Evolutionary conservation across 768 basidiomycete species (phyloP), one percentile per base, ranked within the genome.

Genomic region (Pholiota molesta): DNA sequence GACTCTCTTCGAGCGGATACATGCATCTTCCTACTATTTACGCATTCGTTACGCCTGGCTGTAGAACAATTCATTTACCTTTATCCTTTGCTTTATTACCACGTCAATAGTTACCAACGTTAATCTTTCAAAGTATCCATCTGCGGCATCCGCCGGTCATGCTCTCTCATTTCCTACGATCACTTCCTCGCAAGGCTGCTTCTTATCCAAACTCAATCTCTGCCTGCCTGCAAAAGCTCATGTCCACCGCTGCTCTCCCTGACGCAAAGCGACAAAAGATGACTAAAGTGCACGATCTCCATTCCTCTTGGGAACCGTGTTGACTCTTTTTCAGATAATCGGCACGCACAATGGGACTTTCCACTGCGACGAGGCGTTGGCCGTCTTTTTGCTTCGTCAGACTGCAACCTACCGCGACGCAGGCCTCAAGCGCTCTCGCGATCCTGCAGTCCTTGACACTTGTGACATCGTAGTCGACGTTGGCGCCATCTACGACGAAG

Each of bases 391-490:
- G 65, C 81, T 99, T 31, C 87, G 87, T 53, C 86, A 86, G 67
- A 96, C 95, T 1, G 75, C 83, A 17, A 77, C 83, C 9, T 99
- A 92, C 76, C 84, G 82, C 40, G 83, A 87, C 72, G 89, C 95
- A 69, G 86, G 94, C 92, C 69, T 96, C 33, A 88, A 86, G 69
- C 86, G 95, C 40, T 88, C 82, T 42, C 84, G 94, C 44, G 90
- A 94, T 71, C 88, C 89, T 4, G 81, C 79, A 11, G 67, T 87
- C 16, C 82, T 96, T 35, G 87, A 88, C 62, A 81, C 86, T 6
- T 95, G 96, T 73, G 90, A 95, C 72, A 95, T 99, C 70, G 92
- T 99, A 31, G 94, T 99, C 23, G 97, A 99, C 71, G 95, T 99
- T 54, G 96, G 97, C 10, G 95, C 92, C 6, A 83, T 92, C 23